A percentile compares a stretch with the other conserved stretches of the same genome.
Conservation (phyloP, 2,329 filamentous ascomycete genomes). For the Fusarium buxicola region DNA sequence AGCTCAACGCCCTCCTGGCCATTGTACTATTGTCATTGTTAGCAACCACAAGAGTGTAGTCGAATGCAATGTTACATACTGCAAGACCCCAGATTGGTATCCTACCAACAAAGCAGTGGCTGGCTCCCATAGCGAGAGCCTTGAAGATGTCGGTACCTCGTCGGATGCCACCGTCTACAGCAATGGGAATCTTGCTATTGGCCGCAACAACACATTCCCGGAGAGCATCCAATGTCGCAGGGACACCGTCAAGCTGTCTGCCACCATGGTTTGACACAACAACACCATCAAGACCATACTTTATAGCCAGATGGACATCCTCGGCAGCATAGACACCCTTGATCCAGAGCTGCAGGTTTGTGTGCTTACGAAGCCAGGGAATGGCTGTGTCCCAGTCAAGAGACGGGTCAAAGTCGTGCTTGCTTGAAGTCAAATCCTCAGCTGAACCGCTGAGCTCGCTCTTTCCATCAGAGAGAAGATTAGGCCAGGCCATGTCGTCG, state of each 20-base stretch:
- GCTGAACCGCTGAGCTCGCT: conserved; percentile 32
- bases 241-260: conserved; percentile 54
- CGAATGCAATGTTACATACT: conserved; percentile 15
- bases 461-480: conserved; percentile 50
- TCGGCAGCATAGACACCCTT: conserved; percentile 51
- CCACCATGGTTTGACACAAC: conserved; percentile 42
- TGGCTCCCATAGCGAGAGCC: conserved; percentile 47
- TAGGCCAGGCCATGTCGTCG: conserved; percentile 55
- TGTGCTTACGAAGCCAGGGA: conserved; percentile 66
- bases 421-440: conserved; percentile 13
- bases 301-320: conserved; percentile 46
- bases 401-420: conserved; percentile 43
- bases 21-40: conserved; percentile 34
- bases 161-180: conserved; percentile 51
- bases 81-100: conserved; percentile 54
- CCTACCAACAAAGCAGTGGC: conserved; percentile 37
- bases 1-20: conserved; percentile 46
- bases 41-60: not conserved
- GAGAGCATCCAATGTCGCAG: conserved; percentile 67
- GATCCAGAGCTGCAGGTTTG: conserved; percentile 57
- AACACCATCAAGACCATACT: conserved; percentile 47
- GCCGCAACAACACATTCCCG: conserved; percentile 70
- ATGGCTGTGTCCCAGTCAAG: conserved; percentile 73
- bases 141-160: conserved; percentile 50
- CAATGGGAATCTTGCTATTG: conserved; percentile 70